Evolutionary conservation across 2,329 filamentous ascomycete genomes (phyloP).

Genomic region (Trichoderma endophyticum): DNA sequence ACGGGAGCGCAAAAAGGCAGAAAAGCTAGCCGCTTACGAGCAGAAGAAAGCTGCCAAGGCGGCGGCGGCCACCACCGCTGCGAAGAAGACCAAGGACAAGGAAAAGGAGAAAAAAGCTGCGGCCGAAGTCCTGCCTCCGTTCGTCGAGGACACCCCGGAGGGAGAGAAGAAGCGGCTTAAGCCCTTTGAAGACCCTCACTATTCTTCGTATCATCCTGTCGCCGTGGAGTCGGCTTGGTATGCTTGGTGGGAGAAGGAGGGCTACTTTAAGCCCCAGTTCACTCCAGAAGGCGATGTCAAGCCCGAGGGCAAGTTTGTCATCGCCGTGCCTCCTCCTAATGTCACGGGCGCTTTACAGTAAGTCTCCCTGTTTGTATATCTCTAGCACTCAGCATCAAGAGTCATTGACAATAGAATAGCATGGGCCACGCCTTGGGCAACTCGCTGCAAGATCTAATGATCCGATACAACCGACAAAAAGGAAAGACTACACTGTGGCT

Average conservation of each 20-base stretch:
- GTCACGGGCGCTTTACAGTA: background rate
- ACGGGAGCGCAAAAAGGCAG: background rate
- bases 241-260: background rate
- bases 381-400: background rate
- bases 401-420: background rate
- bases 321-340: background rate
- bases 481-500: background rate
- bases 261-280: background rate
- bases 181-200: background rate
- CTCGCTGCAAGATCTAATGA: background rate
- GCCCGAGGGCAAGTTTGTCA: background rate
- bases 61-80: background rate
- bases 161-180: background rate
- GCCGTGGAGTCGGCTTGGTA: background rate
- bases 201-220: background rate
- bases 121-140: background rate
- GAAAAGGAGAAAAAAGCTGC: background rate
- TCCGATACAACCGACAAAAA: background rate
- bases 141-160: background rate
- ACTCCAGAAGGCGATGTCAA: background rate
- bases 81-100: background rate
- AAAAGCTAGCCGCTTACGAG: background rate
- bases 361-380: background rate
- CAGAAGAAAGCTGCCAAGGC: background rate
- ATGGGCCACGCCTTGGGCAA: background rate